Conservation (phyloP, 2,329 filamentous ascomycete genomes). For the Exophiala xenobiotica region DNA sequence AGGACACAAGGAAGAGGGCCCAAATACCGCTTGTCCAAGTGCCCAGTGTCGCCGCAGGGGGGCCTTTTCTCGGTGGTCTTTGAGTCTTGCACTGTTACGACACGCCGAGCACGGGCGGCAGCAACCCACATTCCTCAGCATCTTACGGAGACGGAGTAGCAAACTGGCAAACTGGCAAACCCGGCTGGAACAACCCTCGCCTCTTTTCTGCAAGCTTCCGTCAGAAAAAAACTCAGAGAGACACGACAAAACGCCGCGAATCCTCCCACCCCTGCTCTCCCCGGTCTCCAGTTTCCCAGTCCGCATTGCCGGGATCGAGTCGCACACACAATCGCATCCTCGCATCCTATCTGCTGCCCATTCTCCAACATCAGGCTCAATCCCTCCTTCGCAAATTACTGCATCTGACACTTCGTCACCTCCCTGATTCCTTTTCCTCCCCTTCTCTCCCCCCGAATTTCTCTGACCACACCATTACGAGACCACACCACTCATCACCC, state of each 20-base stretch:
- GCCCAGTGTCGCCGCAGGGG: not conserved
- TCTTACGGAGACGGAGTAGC: no score
- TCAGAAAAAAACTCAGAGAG: slow-evolving; percentile 13
- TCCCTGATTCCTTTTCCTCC: slow-evolving; percentile 1
- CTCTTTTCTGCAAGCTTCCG: slow-evolving; percentile 15
- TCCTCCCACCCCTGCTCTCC: slow-evolving; percentile 22
- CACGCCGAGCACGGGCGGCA: not conserved
- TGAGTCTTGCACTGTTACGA: slow-evolving; percentile 1
- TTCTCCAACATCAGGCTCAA: slow-evolving; percentile 7
- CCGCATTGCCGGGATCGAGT: slow-evolving; percentile 23
- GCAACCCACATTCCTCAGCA: slow-evolving; percentile 11
- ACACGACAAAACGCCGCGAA: slow-evolving; percentile 2
- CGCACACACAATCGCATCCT: slow-evolving; percentile 3
- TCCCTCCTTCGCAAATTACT: slow-evolving; percentile 11
- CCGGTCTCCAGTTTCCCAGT: slow-evolving; percentile 27
- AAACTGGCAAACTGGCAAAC: no score
- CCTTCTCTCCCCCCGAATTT: slow-evolving; percentile 10
- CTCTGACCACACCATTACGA: slow-evolving; percentile 25
- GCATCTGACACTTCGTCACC: slow-evolving; percentile 10
- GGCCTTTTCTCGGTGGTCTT: not conserved
- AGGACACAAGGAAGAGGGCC: no score
- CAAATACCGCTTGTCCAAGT: no score
- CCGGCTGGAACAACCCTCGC: slow-evolving; percentile 9
- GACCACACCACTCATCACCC: slow-evolving; percentile 9
- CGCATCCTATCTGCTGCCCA: no score